phyloP scores from a whole-genome alignment of 78 protist genomes.

The Creolimax fragrantissima region DNA sequence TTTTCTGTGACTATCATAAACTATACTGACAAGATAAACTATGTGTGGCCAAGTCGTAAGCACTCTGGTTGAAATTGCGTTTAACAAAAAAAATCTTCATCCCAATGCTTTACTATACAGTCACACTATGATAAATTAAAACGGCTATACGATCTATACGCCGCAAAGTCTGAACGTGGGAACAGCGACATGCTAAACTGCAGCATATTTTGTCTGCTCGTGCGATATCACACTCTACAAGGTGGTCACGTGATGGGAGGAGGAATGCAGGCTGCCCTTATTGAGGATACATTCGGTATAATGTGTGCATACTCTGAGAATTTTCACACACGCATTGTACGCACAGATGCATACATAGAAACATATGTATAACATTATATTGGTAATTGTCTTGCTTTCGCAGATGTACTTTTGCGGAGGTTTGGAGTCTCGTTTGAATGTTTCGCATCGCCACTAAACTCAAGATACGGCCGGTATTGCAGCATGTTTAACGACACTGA shows the following conservation, averaged over 20 bases:
- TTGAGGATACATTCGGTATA: neutral
- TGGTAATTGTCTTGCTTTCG: too few relatives aligned
- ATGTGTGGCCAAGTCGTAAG: too few relatives aligned
- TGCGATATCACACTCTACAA: neutral
- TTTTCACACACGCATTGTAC: too few relatives aligned
- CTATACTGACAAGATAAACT: too few relatives aligned
- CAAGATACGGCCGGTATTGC: neutral
- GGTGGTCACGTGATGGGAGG: neutral
- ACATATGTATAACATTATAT: too few relatives aligned
- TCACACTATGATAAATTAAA: neutral
- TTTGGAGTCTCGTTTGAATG: slow-evolving; percentile 9
- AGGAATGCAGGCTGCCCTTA: neutral
- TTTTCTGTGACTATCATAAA: too few relatives aligned
- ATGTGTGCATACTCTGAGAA: too few relatives aligned
- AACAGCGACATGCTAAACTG: neutral
- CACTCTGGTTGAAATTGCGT: too few relatives aligned
- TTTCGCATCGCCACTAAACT: slow-evolving; percentile 28
- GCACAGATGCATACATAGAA: too few relatives aligned
- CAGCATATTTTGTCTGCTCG: neutral
- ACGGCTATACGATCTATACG: neutral
- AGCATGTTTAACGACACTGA: slow-evolving; percentile 27
- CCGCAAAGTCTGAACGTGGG: neutral
- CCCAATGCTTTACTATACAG: too few relatives aligned
- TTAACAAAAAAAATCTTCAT: too few relatives aligned
- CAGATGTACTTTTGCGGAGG: neutral